These are phyloP conservation scores for Clonostachys rosea DNA, from an alignment of 2,329 filamentous ascomycete genomes.

Conservation along the genomic window DNA sequence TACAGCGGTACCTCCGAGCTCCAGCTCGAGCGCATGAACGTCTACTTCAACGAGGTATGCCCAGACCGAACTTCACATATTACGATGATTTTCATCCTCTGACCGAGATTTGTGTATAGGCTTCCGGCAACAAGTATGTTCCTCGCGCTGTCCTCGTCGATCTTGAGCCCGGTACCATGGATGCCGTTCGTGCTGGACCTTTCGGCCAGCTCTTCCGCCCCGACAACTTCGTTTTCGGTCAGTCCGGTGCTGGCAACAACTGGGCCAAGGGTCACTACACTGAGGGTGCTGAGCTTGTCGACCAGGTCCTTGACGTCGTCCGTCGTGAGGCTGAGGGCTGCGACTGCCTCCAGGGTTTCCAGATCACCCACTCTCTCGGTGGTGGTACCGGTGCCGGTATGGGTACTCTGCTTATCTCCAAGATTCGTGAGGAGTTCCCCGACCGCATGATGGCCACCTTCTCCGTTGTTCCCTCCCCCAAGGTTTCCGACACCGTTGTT, in stretches of 20 bases:
- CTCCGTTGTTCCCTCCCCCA: constrained; percentile 97
- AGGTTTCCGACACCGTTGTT: constrained; percentile 99
- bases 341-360: constrained; percentile 99
- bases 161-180: constrained; percentile 99
- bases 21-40: constrained; percentile 99
- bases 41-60: constrained; percentile 85
- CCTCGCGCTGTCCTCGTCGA: constrained; percentile 99
- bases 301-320: constrained; percentile 97
- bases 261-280: constrained; percentile 99
- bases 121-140: constrained; percentile 97
- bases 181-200: constrained; percentile 94
- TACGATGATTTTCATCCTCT: not conserved
- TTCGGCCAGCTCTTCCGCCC: constrained; percentile 99
- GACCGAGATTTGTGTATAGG: constrained; percentile 45
- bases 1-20: constrained; percentile 98
- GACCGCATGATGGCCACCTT: constrained; percentile 99
- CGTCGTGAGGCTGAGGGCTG: constrained; percentile 98
- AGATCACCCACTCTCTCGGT: constrained; percentile 99
- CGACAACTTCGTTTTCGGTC: constrained; percentile 99
- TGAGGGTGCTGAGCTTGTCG: constrained; percentile 97
- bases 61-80: not conserved
- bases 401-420: constrained; percentile 99
- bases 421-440: constrained; percentile 99
- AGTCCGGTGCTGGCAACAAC: constrained; percentile 99
- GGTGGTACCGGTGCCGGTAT: constrained; percentile 99